Percentiles rank a stretch among this genome's conserved stretches.
These are phyloP conservation scores for Haplosporangium gracile DNA, from an alignment of 192 early-diverging fungal species.

Conservation along the genomic window DNA sequence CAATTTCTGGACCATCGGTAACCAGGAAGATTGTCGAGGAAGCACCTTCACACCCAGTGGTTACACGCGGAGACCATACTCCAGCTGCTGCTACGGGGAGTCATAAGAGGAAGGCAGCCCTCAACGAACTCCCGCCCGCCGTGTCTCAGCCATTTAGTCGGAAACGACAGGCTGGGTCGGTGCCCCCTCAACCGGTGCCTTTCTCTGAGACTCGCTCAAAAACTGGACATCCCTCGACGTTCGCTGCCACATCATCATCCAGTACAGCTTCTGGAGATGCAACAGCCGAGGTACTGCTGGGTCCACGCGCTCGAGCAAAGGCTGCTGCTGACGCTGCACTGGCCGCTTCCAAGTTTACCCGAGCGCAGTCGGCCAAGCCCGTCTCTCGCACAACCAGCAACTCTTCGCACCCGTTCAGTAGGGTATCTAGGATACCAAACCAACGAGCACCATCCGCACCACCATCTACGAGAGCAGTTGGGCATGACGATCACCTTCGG, in stretches of 20 bases:
- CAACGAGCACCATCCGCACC: slow-evolving; percentile 4
- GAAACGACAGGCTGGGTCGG: slow-evolving; percentile 21
- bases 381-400: neutral
- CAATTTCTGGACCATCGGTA: neutral
- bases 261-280: neutral
- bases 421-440: slow-evolving; percentile 15
- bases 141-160: neutral
- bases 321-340: slow-evolving; percentile 50
- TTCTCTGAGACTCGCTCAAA: neutral
- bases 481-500: slow-evolving; percentile 16
- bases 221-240: slow-evolving; percentile 3
- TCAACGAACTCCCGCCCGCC: slow-evolving; percentile 5
- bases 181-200: neutral
- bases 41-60: neutral
- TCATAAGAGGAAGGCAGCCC: slow-evolving; percentile 37
- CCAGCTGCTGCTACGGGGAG: slow-evolving; percentile 2
- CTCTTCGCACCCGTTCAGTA: neutral
- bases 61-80: neutral
- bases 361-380: neutral
- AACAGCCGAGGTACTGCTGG: slow-evolving; percentile 15
- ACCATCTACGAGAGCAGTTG: neutral
- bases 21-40: neutral
- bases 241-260: neutral
- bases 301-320: slow-evolving; percentile 50
- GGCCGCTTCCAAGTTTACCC: slow-evolving; percentile 31